A percentile compares a stretch with the other conserved stretches of the same genome.
Conservation (phyloP, 768 basidiomycete genomes). For the Psilocybe subaeruginosa region DNA sequence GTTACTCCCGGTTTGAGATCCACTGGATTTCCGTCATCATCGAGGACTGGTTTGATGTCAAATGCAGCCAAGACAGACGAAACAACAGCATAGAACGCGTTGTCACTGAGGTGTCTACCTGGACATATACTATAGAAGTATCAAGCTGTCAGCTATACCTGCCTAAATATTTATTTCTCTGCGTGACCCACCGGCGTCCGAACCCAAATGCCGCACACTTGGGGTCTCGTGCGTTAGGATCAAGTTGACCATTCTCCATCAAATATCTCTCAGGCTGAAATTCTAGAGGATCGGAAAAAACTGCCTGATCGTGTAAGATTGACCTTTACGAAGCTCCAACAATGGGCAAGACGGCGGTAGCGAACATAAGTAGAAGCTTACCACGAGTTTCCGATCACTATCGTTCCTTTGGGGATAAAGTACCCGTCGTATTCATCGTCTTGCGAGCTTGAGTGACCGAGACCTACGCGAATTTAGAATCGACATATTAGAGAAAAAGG, state of each 20-base stretch:
- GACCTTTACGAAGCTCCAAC: slow-evolving; percentile 27
- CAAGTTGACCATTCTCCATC: slow-evolving; percentile 18
- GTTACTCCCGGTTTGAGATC: not conserved
- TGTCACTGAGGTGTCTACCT: slow-evolving; percentile 8
- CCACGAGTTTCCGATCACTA: slow-evolving; percentile 34
- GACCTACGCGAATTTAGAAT: slow-evolving; percentile 13
- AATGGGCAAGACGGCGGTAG: too few relatives aligned
- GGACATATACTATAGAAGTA: slow-evolving; percentile 14
- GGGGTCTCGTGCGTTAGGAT: slow-evolving; percentile 16
- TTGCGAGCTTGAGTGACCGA: slow-evolving; percentile 27
- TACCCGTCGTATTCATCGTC: slow-evolving; percentile 38
- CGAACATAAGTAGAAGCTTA: slow-evolving; percentile 6
- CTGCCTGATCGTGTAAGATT: slow-evolving; percentile 36
- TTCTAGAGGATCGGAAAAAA: slow-evolving; percentile 31
- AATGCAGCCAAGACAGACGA: not conserved
- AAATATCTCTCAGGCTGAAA: slow-evolving; percentile 35
- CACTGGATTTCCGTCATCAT: not conserved
- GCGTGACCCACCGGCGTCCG: slow-evolving; percentile 20
- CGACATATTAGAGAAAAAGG: not conserved
- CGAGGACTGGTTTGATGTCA: not conserved
- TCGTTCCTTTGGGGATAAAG: slow-evolving; percentile 33
- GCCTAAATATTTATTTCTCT: not conserved
- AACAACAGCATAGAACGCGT: not conserved
- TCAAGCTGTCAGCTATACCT: not conserved
- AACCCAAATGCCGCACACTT: slow-evolving; percentile 22